These are phyloP conservation scores for Saussurea involucrata DNA, from an alignment of 129 eudicot genomes.

Conservation along the genomic window DNA sequence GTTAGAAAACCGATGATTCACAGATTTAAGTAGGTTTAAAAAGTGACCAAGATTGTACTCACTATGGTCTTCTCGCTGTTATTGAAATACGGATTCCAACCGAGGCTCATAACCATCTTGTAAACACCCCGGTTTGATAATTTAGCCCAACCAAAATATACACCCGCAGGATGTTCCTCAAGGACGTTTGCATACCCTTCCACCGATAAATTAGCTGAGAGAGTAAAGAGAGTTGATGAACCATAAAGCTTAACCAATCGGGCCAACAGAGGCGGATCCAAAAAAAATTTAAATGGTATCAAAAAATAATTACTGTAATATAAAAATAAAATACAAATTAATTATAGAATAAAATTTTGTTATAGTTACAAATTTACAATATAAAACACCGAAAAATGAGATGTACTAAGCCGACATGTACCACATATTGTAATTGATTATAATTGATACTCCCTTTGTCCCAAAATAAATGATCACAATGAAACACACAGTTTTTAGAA, in stretches of 20 bases:
- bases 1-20: neutral
- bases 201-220: conserved; percentile 80
- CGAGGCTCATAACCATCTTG: conserved; percentile 99
- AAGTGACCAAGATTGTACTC: conserved; percentile 30
- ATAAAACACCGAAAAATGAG: too few relatives aligned
- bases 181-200: conserved; percentile 64
- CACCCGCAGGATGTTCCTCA: conserved; percentile 88
- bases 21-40: neutral
- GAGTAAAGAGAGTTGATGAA: neutral
- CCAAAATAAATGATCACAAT: neutral
- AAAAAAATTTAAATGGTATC: neutral
- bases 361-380: neutral
- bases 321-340: neutral
- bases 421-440: neutral
- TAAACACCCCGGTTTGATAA: conserved; percentile 66
- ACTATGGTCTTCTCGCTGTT: conserved; percentile 91
- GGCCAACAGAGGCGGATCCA: neutral
- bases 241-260: neutral
- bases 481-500: neutral
- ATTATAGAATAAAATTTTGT: neutral
- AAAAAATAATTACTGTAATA: neutral
- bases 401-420: neutral
- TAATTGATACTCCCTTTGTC: neutral
- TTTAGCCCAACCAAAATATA: conserved; percentile 98
- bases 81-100: conserved; percentile 90